Evolutionary conservation across 371 early-diverging fungal genomes (phyloP), one percentile per base, ranked within the genome.

Genomic region (Massospora cicadina): DNA sequence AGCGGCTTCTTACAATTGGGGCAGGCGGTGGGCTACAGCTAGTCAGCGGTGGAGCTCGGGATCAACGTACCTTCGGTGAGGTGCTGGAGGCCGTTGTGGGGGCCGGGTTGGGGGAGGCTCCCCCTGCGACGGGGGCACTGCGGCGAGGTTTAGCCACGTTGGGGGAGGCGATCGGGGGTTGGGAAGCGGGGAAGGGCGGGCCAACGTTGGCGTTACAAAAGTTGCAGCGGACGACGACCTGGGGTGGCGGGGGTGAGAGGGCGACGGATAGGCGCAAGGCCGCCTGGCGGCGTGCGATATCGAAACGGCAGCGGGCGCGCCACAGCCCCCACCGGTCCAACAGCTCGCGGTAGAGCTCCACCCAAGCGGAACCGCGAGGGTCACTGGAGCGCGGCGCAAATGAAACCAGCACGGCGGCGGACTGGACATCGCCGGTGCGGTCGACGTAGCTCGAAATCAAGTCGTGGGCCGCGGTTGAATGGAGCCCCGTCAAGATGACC

Each of bases 301-400:
- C 97, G 68, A 93, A 92, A 31, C 79, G 74, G 13, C 91, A 90
- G 1, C 97, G 78, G 21, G 72, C 76, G 60, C 86, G 86, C 72
- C 82, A 95, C 64, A 94, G 73, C 65, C 89, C 85, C 90, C 89
- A 91, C 58, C 83, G 81, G 74, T 96, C 93, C 54, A 96, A 77
- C 57, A 94, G 71, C n/a, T 72, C 69, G 0, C 93, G 87, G 72
- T 96, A 96, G 60, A 85, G 84, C 78, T 69, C 5, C 76, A 74
- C 2, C 82, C 82, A 2, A 80, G 77, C 30, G 77, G 78, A 60
- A 77, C 81, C 13, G 80, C 77, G 61, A 86, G 73, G 0, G 86
- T 75, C 27, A 10, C 5, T 43, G 93, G 67, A 43, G 84, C 78
- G 0, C 2, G 81, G 77, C 30, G 78, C 79, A 63, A 78, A 81